phyloP scores from a whole-genome alignment of 1,139 yeast genomes.

The Entelexis sorbosivorans region DNA sequence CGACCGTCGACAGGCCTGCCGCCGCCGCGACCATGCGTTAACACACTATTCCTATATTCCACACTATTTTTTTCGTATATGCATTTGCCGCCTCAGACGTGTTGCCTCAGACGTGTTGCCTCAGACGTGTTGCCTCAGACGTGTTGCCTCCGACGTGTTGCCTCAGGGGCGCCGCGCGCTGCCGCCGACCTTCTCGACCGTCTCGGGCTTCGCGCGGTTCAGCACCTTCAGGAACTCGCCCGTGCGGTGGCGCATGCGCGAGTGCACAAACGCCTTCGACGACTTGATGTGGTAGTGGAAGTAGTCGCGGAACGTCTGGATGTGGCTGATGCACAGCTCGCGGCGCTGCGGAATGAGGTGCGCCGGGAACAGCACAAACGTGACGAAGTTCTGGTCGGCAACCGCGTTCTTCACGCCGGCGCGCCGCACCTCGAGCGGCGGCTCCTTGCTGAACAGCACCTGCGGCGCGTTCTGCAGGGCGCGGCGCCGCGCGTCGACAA shows the following conservation, averaged over 20 bases:
- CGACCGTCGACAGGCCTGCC: no score
- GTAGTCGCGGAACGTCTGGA: slow-evolving; percentile 85
- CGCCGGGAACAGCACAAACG: slow-evolving; percentile 51
- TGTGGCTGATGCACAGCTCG: slow-evolving; percentile 77
- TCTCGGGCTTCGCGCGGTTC: slow-evolving; percentile 95
- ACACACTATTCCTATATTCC: no score
- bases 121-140: no score
- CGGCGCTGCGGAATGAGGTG: slow-evolving; percentile 64
- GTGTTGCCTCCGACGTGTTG: no score
- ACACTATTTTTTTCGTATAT: no score
- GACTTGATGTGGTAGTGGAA: slow-evolving; percentile 98
- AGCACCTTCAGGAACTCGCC: slow-evolving; percentile 86
- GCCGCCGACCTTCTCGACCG: slow-evolving; percentile 38
- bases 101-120: no score
- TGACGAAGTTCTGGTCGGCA: slow-evolving; percentile 34
- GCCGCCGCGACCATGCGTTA: no score
- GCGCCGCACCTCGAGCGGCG: slow-evolving; percentile 75
- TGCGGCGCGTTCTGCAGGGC: slow-evolving; percentile 98
- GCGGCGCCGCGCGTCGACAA: slow-evolving; percentile 92
- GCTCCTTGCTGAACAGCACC: slow-evolving; percentile 78
- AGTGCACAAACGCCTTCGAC: slow-evolving; percentile 95
- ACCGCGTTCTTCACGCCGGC: slow-evolving; percentile 21
- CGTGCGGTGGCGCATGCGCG: slow-evolving; percentile 94
- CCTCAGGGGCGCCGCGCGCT: not conserved
- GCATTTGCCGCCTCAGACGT: no score